Percentiles rank a stretch among this genome's conserved stretches.
These are phyloP conservation scores for Candida boleticola DNA, from an alignment of 805 yeast genomes.

Conservation along the genomic window DNA sequence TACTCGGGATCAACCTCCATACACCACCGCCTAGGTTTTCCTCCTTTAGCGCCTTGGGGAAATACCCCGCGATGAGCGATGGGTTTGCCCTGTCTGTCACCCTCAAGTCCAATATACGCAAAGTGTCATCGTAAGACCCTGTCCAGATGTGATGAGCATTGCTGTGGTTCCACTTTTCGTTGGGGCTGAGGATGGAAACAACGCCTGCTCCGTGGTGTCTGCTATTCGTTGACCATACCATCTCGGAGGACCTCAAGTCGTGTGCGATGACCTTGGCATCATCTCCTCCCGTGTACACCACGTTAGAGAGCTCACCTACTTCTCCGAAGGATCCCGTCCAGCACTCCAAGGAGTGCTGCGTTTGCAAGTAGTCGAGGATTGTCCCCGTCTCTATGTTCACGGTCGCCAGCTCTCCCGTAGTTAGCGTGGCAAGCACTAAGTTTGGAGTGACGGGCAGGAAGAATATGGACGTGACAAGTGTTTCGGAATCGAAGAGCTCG, in stretches of 20 bases:
- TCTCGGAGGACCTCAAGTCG: conserved; percentile 49
- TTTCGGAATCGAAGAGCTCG: conserved; percentile 47
- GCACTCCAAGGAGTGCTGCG: conserved; percentile 71
- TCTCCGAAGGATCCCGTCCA: conserved; percentile 83
- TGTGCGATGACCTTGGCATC: conserved; percentile 75
- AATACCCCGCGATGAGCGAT: conserved; percentile 41
- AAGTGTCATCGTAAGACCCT: conserved; percentile 86
- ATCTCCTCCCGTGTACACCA: conserved; percentile 88
- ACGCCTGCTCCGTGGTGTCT: conserved; percentile 90
- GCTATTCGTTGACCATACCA: conserved; percentile 34
- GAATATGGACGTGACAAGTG: conserved; percentile 62
- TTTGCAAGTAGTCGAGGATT: conserved; percentile 4
- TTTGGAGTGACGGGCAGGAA: conserved; percentile 46
- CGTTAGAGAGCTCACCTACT: conserved; percentile 47
- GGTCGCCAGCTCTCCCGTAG: conserved; percentile 60
- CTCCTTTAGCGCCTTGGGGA: conserved; percentile 47
- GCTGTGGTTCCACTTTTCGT: conserved; percentile 38
- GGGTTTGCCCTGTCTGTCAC: conserved; percentile 38
- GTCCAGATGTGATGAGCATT: conserved; percentile 64
- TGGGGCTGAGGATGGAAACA: conserved; percentile 64
- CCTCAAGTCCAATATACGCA: conserved; percentile 69
- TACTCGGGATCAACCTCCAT: conserved; percentile 80
- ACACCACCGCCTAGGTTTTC: conserved; percentile 86
- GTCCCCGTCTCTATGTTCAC: conserved; percentile 26
- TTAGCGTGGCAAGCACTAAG: conserved; percentile 55